phyloP scores from a whole-genome alignment of 768 basidiomycete species.

The Xerocomus potaroensis region DNA sequence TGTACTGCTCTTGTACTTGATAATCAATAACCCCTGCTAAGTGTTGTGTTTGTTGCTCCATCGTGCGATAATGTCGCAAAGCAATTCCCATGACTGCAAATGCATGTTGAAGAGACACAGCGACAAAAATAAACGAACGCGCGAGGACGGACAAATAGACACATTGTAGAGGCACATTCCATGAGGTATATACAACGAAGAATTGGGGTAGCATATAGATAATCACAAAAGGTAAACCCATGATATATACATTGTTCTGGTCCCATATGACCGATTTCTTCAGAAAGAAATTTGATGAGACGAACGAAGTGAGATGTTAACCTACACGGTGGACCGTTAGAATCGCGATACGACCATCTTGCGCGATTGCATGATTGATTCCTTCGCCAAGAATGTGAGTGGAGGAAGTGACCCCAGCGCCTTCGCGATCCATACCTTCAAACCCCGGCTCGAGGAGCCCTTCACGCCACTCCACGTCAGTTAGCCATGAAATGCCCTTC shows the following conservation, averaged over 20 bases:
- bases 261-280: no score
- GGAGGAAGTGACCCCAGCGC: background rate
- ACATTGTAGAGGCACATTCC: no score
- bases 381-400: slow-evolving; percentile 37
- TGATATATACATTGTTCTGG: no score
- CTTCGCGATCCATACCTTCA: slow-evolving; percentile 43
- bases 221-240: slow-evolving; percentile 15
- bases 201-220: slow-evolving; percentile 3
- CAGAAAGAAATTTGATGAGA: background rate
- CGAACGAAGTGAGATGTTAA: slow-evolving; percentile 15
- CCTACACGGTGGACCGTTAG: slow-evolving; percentile 61
- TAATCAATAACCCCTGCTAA: no score
- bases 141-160: no score
- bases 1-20: slow-evolving; percentile 22
- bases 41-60: no score
- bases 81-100: no score
- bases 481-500: slow-evolving; percentile 68
- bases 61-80: no score
- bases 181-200: slow-evolving; percentile 12
- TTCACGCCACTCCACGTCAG: slow-evolving; percentile 70
- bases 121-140: background rate
- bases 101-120: slow-evolving; percentile 7
- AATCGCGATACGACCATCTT: slow-evolving; percentile 79
- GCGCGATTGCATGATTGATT: slow-evolving; percentile 75
- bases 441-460: slow-evolving; percentile 67